These are phyloP conservation scores for Plasmodium billcollinsi DNA, from an alignment of 169 alveolate genomes.

Conservation along the genomic window DNA sequence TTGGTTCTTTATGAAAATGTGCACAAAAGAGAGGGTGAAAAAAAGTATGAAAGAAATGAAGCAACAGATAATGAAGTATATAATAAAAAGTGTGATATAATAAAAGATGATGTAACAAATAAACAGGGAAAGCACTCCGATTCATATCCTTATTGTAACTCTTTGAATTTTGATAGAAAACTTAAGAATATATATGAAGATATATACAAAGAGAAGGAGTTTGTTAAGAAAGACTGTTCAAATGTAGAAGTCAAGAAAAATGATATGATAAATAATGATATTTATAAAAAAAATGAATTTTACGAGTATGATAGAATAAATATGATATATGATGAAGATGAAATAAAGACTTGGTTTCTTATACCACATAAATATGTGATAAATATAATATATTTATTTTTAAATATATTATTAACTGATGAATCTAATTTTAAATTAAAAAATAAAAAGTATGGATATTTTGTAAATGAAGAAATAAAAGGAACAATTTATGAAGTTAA, in stretches of 20 bases:
- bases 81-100: background rate
- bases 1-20: conserved; percentile 9
- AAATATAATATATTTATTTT: conserved; percentile 35
- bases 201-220: background rate
- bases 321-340: conserved; percentile 10
- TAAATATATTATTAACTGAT: conserved; percentile 44
- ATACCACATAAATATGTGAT: conserved; percentile 57
- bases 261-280: background rate
- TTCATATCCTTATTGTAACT: no score
- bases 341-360: conserved; percentile 73
- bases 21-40: no score
- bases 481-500: conserved; percentile 24
- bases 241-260: background rate
- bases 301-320: background rate
- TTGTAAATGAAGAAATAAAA: conserved; percentile 20
- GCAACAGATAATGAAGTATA: background rate
- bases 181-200: no score
- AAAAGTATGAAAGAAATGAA: background rate
- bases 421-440: conserved; percentile 31
- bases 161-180: no score
- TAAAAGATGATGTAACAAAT: background rate
- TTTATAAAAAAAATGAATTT: background rate
- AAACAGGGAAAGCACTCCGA: background rate
- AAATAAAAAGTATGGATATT: conserved; percentile 41
- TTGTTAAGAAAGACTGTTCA: background rate